phyloP scores from a whole-genome alignment of 768 basidiomycete genomes.

The Amanita pseudoporphyria region DNA sequence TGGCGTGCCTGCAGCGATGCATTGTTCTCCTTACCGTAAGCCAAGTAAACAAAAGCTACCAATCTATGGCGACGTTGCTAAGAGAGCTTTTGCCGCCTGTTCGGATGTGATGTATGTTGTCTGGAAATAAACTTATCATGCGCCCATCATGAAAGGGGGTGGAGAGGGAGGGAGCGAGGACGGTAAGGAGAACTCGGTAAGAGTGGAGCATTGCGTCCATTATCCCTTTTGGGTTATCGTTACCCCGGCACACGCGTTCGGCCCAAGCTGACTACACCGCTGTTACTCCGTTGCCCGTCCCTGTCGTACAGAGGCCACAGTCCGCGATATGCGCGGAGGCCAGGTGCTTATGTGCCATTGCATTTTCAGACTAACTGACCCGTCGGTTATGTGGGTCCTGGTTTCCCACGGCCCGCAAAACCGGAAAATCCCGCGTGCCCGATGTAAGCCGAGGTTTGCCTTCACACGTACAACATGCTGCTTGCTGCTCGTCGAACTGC shows the following conservation, averaged over 20 bases:
- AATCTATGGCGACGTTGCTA: neutral
- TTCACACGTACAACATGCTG: constrained; percentile 33
- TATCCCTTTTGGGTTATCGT: neutral
- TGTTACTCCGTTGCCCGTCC: neutral
- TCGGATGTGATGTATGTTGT: neutral
- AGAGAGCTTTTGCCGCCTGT: neutral
- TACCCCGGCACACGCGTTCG: neutral
- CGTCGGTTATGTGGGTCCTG: neutral
- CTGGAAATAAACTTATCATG: neutral
- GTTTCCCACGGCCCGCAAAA: constrained; percentile 17
- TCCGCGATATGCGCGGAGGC: too few species aligned
- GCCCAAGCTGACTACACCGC: neutral
- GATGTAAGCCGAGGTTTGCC: constrained; percentile 22
- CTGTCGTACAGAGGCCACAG: neutral
- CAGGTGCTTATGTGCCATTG: too few species aligned
- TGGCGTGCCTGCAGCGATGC: constrained; percentile 3
- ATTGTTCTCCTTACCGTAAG: constrained; percentile 5
- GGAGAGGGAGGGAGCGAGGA: neutral
- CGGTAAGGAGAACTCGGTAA: neutral
- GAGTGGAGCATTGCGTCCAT: neutral
- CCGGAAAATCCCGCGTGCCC: constrained; percentile 25
- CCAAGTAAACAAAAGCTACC: neutral
- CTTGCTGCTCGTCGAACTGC: constrained; percentile 46
- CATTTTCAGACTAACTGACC: too few species aligned
- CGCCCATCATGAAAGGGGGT: neutral